phyloP scores from a whole-genome alignment of 208 protist species.

The Acanthamoeba sp. region DNA sequence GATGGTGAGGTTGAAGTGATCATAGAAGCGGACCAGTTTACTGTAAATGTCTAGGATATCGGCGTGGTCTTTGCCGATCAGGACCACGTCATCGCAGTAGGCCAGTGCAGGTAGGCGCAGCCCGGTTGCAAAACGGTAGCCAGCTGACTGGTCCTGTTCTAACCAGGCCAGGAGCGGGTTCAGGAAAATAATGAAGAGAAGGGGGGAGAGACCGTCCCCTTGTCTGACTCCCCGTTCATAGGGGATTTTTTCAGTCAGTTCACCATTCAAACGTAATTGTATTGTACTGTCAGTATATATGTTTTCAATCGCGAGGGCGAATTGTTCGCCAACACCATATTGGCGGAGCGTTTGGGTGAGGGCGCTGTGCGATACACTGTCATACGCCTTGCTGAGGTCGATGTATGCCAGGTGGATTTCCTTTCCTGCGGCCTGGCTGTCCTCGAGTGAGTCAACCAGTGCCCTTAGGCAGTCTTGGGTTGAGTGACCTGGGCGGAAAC shows the following conservation, averaged over 20 bases:
- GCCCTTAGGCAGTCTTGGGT: not conserved
- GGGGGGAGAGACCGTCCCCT: not conserved
- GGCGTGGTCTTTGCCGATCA: not conserved
- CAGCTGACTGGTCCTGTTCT: not conserved
- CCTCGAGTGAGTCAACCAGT: not conserved
- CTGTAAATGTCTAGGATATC: not conserved
- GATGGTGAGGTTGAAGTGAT: not conserved
- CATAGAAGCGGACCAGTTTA: not conserved
- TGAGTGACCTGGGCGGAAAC: not conserved
- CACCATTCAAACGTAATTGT: too few species aligned
- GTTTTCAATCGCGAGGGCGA: too few species aligned
- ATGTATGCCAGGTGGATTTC: not conserved
- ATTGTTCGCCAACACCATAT: too few species aligned
- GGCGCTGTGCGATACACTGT: not conserved
- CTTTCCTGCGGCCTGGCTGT: not conserved
- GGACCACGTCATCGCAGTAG: not conserved
- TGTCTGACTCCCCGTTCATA: not conserved
- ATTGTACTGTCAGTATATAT: too few species aligned
- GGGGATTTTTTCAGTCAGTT: too few species aligned
- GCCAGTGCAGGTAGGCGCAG: not conserved
- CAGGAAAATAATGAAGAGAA: not conserved
- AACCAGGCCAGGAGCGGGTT: not conserved
- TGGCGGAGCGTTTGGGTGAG: not conserved
- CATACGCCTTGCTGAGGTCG: not conserved
- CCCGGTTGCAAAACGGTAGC: not conserved